Conservation (phyloP, 2,329 filamentous ascomycete genomes). For the Fusarium haematococcum region DNA sequence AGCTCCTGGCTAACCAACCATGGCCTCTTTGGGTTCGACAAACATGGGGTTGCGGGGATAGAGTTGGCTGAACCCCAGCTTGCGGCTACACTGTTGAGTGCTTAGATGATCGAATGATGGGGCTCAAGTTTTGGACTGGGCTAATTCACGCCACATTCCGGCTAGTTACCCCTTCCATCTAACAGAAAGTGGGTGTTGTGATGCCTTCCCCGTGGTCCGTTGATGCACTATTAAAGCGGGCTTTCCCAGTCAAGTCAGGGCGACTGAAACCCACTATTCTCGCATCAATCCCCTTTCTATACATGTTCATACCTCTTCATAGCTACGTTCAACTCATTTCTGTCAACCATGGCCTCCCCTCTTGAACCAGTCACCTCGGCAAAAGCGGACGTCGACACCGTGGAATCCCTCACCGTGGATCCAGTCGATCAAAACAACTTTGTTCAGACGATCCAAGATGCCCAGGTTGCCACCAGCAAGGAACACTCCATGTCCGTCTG, state of each 20-base stretch:
- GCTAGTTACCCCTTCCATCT: background rate
- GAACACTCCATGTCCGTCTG: conserved; percentile 50
- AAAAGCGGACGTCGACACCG: background rate
- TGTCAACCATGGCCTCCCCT: background rate
- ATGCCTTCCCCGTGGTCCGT: background rate
- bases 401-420: background rate
- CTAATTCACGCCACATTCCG: background rate
- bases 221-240: background rate
- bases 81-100: background rate
- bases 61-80: background rate
- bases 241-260: background rate
- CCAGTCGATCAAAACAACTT: background rate
- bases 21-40: background rate
- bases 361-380: background rate
- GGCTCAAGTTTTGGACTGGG: background rate
- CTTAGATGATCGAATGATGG: background rate
- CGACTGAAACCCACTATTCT: background rate
- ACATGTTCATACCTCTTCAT: background rate
- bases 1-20: background rate
- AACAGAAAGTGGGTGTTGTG: background rate
- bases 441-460: conserved; percentile 8
- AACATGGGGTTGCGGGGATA: background rate
- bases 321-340: background rate
- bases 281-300: background rate
- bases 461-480: conserved; percentile 17